Percentiles rank a stretch among this genome's conserved stretches.
Evolutionary conservation across 2,329 filamentous ascomycete genomes (phyloP).

Genomic region (Aspergillus tamarii): DNA sequence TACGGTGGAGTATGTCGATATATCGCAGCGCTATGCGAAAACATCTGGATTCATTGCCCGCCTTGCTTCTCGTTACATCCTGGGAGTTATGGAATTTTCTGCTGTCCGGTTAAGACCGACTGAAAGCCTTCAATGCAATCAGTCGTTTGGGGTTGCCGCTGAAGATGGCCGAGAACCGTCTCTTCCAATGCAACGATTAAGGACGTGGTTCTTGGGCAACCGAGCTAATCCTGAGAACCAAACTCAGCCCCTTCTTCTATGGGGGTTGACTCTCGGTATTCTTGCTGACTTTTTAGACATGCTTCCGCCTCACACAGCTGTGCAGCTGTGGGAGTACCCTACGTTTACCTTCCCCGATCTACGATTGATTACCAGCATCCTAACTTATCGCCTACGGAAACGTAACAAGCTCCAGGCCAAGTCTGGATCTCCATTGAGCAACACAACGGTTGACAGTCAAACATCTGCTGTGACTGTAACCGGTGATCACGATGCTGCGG

Average conservation of each 20-base stretch:
- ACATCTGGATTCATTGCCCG: constrained; percentile 59
- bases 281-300: constrained; percentile 70
- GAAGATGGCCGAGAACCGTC: constrained; percentile 28
- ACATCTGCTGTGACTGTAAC: constrained; percentile 37
- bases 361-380: constrained; percentile 59
- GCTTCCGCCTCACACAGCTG: constrained; percentile 64
- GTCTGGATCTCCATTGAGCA: constrained; percentile 33
- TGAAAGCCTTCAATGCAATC: constrained; percentile 61
- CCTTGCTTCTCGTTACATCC: constrained; percentile 57
- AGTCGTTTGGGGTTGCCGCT: constrained; percentile 54
- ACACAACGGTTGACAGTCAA: constrained; percentile 37
- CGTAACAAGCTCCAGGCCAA: constrained; percentile 49
- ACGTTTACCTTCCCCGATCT: constrained; percentile 69
- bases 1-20: constrained; percentile 66
- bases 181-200: constrained; percentile 31
- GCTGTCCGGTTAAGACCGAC: constrained; percentile 66
- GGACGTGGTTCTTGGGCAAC: constrained; percentile 31
- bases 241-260: constrained; percentile 61
- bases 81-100: constrained; percentile 70
- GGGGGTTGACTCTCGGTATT: constrained; percentile 70
- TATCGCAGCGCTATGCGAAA: constrained; percentile 63
- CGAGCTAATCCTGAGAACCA: constrained; percentile 36
- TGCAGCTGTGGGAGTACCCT: constrained; percentile 68
- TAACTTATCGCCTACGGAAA: constrained; percentile 62
- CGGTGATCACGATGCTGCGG: constrained; percentile 15